Base-by-base conservation (phyloP, 176 grass and related monocot genomes). In the Paspalum notatum region DNA sequence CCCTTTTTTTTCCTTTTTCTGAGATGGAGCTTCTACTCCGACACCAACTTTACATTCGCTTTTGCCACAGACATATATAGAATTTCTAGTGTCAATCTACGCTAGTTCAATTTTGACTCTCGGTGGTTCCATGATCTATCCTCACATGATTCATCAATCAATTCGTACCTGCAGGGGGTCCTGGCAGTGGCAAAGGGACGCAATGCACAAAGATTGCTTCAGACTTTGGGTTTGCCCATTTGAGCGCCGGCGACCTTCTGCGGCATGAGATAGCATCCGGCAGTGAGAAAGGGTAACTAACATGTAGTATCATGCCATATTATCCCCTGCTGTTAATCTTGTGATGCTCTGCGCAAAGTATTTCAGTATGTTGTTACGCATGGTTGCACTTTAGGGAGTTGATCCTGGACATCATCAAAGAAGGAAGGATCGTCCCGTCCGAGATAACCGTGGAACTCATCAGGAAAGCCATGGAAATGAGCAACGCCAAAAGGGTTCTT, bases 131-230 rank as follows among this genome's bases (percentile, higher is more conserved):
- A 46, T 49, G 26, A 11, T 5, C 5, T 47, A 12, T 56, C 12
- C 40, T 47, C 69, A 7, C 48, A 39, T 50, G 27, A 44, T 40
- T 79, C 20, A 66, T 67, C 18, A 47, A 57, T 79, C 17, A 22
- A 41, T 67, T 82, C 42, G 18, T 45, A 6, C 45, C 0, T 74
- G 6, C 37, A 99, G 96, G 96, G 32, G 96, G 96, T 12, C 92
- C 96, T 83, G 90, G 96, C 39, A 93, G 96, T 76, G 96, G 96
- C 21, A 99, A 99, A 89, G 92, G 96, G 62, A 95, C 96, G 10
- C 96, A 99, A 49, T 99, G 96, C 73, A 70, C 77, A 54, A 95
- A 81, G 93, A 99, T 99, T 22, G 92, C 96, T 76, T 94, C 89
- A 1, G 54, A 78, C 20, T 98, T 95, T 71, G 87, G 88, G 40